These are phyloP conservation scores for Nicotiana attenuata DNA, from an alignment of 257 asterid species.

Conservation along the genomic window DNA sequence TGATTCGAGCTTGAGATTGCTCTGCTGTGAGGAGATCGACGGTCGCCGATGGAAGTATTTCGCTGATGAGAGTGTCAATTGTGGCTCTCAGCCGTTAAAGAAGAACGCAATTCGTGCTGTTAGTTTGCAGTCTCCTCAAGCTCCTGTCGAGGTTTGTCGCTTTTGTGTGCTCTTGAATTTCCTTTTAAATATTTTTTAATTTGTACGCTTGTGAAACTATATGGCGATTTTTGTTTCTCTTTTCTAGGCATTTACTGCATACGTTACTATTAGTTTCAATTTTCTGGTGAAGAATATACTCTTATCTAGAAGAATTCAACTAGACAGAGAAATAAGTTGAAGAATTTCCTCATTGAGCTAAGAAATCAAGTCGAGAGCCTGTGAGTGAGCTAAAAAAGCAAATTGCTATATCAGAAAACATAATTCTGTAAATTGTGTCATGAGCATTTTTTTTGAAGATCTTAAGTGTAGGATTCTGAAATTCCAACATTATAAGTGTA, in stretches of 20 bases:
- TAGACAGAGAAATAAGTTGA: neutral
- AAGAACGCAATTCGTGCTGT: constrained; percentile 67
- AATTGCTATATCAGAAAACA: neutral
- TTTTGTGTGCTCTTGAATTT: neutral
- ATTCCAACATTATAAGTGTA: neutral
- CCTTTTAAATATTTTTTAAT: neutral
- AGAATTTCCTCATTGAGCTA: neutral
- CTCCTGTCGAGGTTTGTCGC: constrained; percentile 63
- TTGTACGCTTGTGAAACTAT: too few relatives aligned
- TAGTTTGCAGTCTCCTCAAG: constrained; percentile 65
- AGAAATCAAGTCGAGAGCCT: neutral
- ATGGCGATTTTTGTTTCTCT: too few relatives aligned
- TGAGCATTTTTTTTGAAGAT: neutral
- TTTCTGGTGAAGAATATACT: neutral
- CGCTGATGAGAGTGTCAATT: constrained; percentile 33
- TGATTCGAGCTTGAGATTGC: constrained; percentile 71
- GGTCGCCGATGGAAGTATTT: constrained; percentile 85
- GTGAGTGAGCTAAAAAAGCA: neutral
- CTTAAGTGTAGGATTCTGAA: neutral
- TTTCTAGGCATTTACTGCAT: neutral
- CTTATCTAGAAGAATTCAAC: neutral
- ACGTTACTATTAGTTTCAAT: neutral
- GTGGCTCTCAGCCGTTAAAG: constrained; percentile 46
- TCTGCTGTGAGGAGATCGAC: constrained; percentile 89
- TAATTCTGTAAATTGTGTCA: neutral